These are phyloP conservation scores for Sugiyamaella castrensis DNA, from an alignment of 1,139 yeast genomes.

Conservation along the genomic window DNA sequence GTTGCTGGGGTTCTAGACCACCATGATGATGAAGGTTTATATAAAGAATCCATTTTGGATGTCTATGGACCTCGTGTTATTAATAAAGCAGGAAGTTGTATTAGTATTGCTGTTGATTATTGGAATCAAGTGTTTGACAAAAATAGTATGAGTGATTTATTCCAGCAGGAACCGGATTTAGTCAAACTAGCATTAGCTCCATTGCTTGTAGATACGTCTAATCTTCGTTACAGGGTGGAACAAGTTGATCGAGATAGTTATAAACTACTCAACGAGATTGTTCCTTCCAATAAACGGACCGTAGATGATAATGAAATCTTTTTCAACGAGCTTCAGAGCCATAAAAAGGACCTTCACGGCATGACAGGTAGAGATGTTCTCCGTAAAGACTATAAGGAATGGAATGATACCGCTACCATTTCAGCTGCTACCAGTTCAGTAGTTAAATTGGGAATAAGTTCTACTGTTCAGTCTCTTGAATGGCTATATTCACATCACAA, in stretches of 20 bases:
- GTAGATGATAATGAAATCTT: conserved; percentile 25
- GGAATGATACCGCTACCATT: conserved; percentile 40
- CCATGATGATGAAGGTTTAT: conserved; percentile 68
- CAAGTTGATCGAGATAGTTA: conserved; percentile 50
- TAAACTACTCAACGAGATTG: conserved; percentile 34
- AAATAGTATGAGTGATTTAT: conserved; percentile 11
- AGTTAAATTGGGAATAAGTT: conserved; percentile 64
- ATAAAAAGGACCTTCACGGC: conserved; percentile 63
- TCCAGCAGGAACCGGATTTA: conserved; percentile 38
- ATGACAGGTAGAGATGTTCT: conserved; percentile 59
- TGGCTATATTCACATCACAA: conserved; percentile 49
- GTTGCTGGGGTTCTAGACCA: conserved; percentile 77
- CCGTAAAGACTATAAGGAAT: conserved; percentile 81
- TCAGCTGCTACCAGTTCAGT: conserved; percentile 13
- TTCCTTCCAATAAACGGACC: background rate
- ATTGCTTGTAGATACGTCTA: conserved; percentile 66
- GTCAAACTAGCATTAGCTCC: conserved; percentile 61
- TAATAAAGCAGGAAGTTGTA: conserved; percentile 69
- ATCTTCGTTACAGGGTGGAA: conserved; percentile 58
- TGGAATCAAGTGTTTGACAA: conserved; percentile 42
- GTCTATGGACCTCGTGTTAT: conserved; percentile 57
- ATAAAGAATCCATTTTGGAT: conserved; percentile 33
- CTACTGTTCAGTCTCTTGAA: conserved; percentile 63
- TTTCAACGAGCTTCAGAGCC: conserved; percentile 46
- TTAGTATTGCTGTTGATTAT: conserved; percentile 64